phyloP scores from a whole-genome alignment of 2,329 filamentous ascomycete genomes.

The Cladobotryum mycophilum region DNA sequence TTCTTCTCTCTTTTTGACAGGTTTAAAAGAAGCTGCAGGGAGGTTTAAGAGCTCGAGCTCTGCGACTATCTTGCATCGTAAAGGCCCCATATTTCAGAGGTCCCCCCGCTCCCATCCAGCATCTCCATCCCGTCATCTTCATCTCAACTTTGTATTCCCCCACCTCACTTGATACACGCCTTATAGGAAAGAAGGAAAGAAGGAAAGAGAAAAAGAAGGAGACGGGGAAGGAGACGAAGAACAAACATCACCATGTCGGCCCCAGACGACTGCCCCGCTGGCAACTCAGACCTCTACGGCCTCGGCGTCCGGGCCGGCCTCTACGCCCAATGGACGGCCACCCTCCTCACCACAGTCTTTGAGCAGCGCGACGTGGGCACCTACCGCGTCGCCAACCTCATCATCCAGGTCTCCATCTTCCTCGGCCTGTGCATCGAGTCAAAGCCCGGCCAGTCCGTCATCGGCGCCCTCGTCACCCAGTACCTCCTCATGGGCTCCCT shows the following conservation, averaged over 20 bases:
- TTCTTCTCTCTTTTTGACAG: not conserved
- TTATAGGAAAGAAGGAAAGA: not conserved
- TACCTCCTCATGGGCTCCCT: slow-evolving; percentile 21
- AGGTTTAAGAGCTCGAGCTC: no score
- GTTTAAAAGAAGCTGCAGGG: no score
- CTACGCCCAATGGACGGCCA: slow-evolving; percentile 21
- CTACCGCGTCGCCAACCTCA: slow-evolving; percentile 23
- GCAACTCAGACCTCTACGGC: slow-evolving; percentile 24
- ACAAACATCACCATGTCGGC: not conserved
- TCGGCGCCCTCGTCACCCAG: slow-evolving; percentile 19
- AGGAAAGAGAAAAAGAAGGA: not conserved
- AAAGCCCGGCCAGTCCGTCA: slow-evolving; percentile 10
- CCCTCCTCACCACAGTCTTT: slow-evolving; percentile 19
- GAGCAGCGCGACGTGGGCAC: slow-evolving; percentile 16
- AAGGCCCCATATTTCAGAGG: no score
- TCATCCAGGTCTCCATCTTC: slow-evolving; percentile 23
- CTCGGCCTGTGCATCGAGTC: slow-evolving; percentile 23
- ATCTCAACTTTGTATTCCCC: no score
- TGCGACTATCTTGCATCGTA: no score
- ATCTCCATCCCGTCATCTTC: no score
- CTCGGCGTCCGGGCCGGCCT: slow-evolving; percentile 21
- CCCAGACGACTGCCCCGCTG: slow-evolving; percentile 5
- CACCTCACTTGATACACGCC: no score
- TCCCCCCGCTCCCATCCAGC: no score
- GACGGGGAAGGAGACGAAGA: not conserved